Evolutionary conservation across 1,139 yeast species (phyloP).

Genomic region (Spencermartinsiella ligniputridi): DNA sequence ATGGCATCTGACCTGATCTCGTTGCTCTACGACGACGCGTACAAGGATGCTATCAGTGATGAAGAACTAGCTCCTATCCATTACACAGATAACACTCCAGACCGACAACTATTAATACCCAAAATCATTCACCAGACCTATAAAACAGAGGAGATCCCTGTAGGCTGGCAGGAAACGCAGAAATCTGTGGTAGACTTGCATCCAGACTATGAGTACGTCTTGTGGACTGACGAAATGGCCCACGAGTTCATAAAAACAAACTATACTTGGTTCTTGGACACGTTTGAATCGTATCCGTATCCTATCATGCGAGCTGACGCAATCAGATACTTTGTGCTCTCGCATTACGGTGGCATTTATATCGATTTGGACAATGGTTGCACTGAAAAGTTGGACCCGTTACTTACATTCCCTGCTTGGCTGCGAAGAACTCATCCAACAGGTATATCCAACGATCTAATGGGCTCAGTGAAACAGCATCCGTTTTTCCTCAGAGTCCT

Average conservation of each 20-base stretch:
- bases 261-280: constrained; percentile 79
- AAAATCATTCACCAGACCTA: constrained; percentile 92
- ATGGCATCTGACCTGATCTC: constrained; percentile 72
- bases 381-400: constrained; percentile 68
- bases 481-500: constrained; percentile 76
- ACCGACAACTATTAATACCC: constrained; percentile 50
- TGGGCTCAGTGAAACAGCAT: constrained; percentile 85
- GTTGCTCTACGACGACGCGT: constrained; percentile 67
- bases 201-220: constrained; percentile 78
- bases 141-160: constrained; percentile 73
- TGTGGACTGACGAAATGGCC: constrained; percentile 86
- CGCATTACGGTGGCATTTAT: constrained; percentile 85
- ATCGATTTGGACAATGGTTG: constrained; percentile 91
- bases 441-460: constrained; percentile 87
- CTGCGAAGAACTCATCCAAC: constrained; percentile 85
- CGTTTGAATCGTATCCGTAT: constrained; percentile 73
- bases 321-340: constrained; percentile 79
- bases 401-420: constrained; percentile 77
- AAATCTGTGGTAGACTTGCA: constrained; percentile 69
- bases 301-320: constrained; percentile 91
- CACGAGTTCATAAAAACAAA: constrained; percentile 70
- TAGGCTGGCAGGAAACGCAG: constrained; percentile 75
- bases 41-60: constrained; percentile 55
- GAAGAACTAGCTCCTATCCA: constrained; percentile 44
- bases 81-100: constrained; percentile 18